Conservation (phyloP, 345 rosid species). For the Citrus sinensis region DNA sequence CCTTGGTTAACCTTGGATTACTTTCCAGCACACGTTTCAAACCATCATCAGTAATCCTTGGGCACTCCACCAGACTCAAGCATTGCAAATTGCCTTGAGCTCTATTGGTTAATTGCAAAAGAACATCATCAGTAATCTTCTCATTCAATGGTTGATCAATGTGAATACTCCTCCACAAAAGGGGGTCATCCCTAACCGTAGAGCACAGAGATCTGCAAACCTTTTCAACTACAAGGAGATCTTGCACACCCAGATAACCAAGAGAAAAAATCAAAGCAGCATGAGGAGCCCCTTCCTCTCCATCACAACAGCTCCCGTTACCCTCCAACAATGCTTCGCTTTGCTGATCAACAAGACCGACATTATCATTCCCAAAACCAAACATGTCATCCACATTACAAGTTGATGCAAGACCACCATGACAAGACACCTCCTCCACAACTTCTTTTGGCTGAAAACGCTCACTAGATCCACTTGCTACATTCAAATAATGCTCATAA, state of each 20-base stretch:
- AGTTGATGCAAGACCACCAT: conserved; percentile 21
- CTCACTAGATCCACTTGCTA: conserved; percentile 29
- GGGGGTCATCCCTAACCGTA: conserved; percentile 54
- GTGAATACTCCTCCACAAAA: conserved; percentile 76
- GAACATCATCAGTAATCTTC: conserved; percentile 80
- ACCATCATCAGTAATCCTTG: conserved; percentile 69
- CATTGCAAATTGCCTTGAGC: conserved; percentile 79
- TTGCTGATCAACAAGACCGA: conserved; percentile 17
- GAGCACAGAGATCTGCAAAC: conserved; percentile 62
- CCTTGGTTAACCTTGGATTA: conserved; percentile 71
- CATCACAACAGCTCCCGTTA: conserved; percentile 21
- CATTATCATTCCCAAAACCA: conserved; percentile 22
- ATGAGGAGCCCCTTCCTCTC: conserved; percentile 46
- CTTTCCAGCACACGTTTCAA: conserved; percentile 54
- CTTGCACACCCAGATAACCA: conserved; percentile 58
- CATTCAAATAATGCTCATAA: conserved; percentile 21
- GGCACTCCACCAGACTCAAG: conserved; percentile 77
- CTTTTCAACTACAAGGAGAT: conserved; percentile 65
- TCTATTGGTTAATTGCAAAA: conserved; percentile 57
- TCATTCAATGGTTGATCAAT: conserved; percentile 77
- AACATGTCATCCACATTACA: conserved; percentile 35
- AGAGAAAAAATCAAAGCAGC: conserved; percentile 56
- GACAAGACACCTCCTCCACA: conserved; percentile 22
- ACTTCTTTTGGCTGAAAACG: conserved; percentile 23
- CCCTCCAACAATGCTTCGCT: conserved; percentile 23